Evolutionary conservation across 768 basidiomycete genomes (phyloP), one percentile per base, ranked within the genome.

Genomic region (Boletus insuetus): DNA sequence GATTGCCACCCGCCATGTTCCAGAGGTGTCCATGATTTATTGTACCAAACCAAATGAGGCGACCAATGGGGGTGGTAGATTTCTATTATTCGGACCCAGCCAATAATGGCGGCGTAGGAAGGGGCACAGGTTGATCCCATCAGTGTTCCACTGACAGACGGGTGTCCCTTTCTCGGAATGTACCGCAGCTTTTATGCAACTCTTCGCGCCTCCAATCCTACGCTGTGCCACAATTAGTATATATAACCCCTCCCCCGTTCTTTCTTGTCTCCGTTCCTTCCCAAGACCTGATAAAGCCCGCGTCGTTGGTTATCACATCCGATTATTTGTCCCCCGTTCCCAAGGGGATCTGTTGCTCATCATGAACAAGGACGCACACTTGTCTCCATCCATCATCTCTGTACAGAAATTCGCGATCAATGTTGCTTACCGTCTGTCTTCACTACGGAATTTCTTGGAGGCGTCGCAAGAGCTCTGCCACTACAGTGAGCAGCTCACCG

Each of bases 101-200:
- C 44, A 42, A 63, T 56, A 50, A 55, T 63, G 54, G 42, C 40
- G 29, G 32, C 49, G 50, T 50, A 49, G 46, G 32, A 53, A 58
- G 44, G 37, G 43, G 49, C 54, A 55, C 63, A 57, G 60, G 51
- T 59, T 62, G 49, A 55, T 54, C 34, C 17, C 49, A 42, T 49
- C 60, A 32, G 49, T 29, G 31, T 34, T 51, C 59, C 46, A 61
- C 45, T 53, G 46, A 41, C 64, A 53, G 49, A 42, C 38, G n/a
- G n/a, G n/a, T 38, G 46, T 46, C 51, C 55, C 55, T 40, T 64
- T 60, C 69, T 65, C 69, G 69, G 69, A 65, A 71, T 70, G 61
- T 69, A 69, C 69, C 69, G 67, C 65, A 59, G 44, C 51, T 55
- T 46, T 65, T 60, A 58, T 69, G 61, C 55, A 62, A 47, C 60